These are phyloP conservation scores for Thuidium tamariscinum DNA, from an alignment of 225 moss, liverwort and hornwort genomes.

Conservation along the genomic window DNA sequence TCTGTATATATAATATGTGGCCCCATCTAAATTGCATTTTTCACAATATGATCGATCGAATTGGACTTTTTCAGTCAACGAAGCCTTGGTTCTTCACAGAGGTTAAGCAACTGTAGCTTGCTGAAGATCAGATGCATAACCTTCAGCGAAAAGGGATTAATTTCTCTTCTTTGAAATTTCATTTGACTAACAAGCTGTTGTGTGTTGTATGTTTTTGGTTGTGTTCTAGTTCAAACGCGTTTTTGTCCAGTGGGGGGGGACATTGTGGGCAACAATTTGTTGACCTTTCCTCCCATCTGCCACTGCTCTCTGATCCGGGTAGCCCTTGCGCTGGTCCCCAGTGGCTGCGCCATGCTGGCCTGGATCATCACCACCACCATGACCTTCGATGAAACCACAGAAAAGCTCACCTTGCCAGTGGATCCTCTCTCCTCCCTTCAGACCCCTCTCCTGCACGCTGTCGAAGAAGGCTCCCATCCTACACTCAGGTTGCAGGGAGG, in stretches of 20 bases:
- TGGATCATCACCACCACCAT: conserved; percentile 59
- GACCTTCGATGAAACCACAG: conserved; percentile 26
- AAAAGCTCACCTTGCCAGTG: not conserved
- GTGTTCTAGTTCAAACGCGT: conserved; percentile 21
- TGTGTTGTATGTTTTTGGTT: not conserved
- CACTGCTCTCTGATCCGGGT: conserved; percentile 69
- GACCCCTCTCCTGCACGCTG: conserved; percentile 17
- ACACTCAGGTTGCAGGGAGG: not conserved
- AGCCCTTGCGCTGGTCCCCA: conserved; percentile 63
- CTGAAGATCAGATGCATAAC: not conserved
- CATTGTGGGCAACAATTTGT: conserved; percentile 3
- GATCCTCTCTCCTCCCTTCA: conserved; percentile 10
- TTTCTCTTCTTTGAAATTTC: too few relatives aligned
- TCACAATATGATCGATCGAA: not conserved
- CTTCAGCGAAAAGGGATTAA: not conserved
- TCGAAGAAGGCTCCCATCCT: not conserved
- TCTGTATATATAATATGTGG: not conserved
- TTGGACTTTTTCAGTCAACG: not conserved
- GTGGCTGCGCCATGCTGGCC: conserved; percentile 65
- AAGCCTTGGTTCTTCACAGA: not conserved
- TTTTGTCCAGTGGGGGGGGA: conserved; percentile 16
- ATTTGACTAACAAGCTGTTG: not conserved
- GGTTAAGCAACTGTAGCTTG: not conserved
- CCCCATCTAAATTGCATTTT: not conserved
- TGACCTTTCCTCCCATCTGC: conserved; percentile 38